Base-by-base conservation (phyloP, 1,284 basidiomycete species). In the Malassezia dermatis region DNA sequence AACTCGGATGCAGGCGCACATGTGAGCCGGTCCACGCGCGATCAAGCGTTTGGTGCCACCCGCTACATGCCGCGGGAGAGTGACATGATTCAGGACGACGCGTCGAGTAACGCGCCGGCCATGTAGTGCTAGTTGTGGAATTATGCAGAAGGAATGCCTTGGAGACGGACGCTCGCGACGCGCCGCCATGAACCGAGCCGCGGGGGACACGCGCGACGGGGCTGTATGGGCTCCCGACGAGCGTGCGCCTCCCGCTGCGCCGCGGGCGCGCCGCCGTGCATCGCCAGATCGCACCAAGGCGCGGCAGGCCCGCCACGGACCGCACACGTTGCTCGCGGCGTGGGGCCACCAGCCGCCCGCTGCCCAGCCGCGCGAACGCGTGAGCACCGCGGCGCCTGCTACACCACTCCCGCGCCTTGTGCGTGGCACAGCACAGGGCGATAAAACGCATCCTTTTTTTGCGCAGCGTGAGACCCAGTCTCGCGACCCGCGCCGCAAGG, bases 371-470 rank as follows among this genome's bases (percentile, higher is more conserved):
- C 19, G 30, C 8, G 31, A 5, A n/a, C 23, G 26, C 15, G 17
- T 8, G 10, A 30, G 26, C 11, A 2, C 39, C 12, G 24, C 2
- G 17, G 8, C 6, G 24, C 17, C n/a, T 13, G 31, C 27, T 8
- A 32, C 34, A 48, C 48, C 54, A 2, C 27, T 51, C 11, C 43
- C 37, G 27, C 54, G 55, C 28, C 23, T 40, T 10, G 56, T 58
- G 51, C 56, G 56, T 11, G 56, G 56, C 7, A 53, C 51, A 12
- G n/a, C 43, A 10, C 23, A 34, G 15, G 28, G 31, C 28, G 46
- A 27, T n/a, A 24, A 23, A 17, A 28, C 15, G 42, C 56, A 58
- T 26, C 51, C 56, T 2, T 54, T 58, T 13, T 58, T 58, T 37
- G 46, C 56, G 13, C 42, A 58, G 47, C 51, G 56, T 27, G 28